Base-by-base conservation (phyloP, 139 green algal species). In the Spirogloea muscicola region DNA sequence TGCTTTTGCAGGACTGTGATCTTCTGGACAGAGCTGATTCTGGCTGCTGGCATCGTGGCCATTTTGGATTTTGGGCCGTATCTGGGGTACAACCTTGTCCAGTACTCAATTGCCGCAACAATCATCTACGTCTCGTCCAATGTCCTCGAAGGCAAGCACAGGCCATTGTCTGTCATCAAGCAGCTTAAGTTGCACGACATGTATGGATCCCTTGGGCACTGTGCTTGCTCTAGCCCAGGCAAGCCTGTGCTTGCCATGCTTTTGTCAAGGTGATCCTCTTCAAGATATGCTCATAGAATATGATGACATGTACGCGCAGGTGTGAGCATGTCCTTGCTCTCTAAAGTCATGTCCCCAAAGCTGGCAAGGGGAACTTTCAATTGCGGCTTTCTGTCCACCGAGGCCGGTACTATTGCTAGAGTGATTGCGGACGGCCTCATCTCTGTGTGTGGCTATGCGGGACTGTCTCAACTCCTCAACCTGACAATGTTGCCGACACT, bases 261-360 rank as follows among this genome's bases (percentile, higher is more conserved):
- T n/a, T n/a, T n/a, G n/a, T n/a, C n/a, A n/a, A n/a, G n/a, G n/a
- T n/a, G n/a, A n/a, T n/a, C n/a, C n/a, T n/a, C n/a, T n/a, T n/a
- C n/a, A n/a, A n/a, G n/a, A n/a, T n/a, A n/a, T n/a, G n/a, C n/a
- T n/a, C n/a, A n/a, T n/a, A n/a, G n/a, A n/a, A n/a, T n/a, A n/a
- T n/a, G n/a, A n/a, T n/a, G n/a, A n/a, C n/a, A n/a, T 9, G 51
- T 74, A 31, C n/a, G 4, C 21, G 39, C 63, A 80, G 72, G 72
- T 25, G 74, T 82, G 27, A 80, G n/a, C n/a, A 72, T 82, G 79
- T 27, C 74, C 3, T 57, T 82, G 0, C 27, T 82, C 25, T 85
- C 74, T 9, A 85, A 74, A 52, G 46, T 79, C 1, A 84, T 82
- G 74, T 77, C 74, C 1, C 57, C 57, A 16, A 33, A 36, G 27